Evolutionary conservation across 768 basidiomycete genomes (phyloP).

Genomic region (Amanita molliuscula): DNA sequence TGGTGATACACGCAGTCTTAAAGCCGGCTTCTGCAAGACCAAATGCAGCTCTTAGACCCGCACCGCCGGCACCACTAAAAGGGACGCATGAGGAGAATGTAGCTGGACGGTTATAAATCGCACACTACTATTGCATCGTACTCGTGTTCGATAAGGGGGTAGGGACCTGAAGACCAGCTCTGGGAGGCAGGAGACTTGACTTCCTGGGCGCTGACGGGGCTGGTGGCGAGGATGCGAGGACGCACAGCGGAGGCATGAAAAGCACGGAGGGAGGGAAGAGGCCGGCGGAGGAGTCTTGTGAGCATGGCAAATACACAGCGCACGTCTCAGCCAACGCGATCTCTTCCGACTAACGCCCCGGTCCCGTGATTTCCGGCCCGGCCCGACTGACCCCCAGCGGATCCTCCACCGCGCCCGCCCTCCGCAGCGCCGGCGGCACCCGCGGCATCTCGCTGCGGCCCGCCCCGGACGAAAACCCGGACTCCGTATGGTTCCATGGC

Average conservation of each 20-base stretch:
- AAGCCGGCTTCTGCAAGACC: slow-evolving; percentile 97
- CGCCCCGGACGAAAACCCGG: slow-evolving; percentile 31
- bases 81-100: slow-evolving; percentile 4
- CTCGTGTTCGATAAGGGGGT: slow-evolving; percentile 96
- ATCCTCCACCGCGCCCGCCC: slow-evolving; percentile 15
- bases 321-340: neutral
- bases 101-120: slow-evolving; percentile 24
- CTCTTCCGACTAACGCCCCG: neutral
- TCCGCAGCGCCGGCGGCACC: slow-evolving; percentile 38
- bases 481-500: slow-evolving; percentile 51
- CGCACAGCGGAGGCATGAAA: slow-evolving; percentile 59
- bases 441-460: slow-evolving; percentile 37
- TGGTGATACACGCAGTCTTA: slow-evolving; percentile 98
- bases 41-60: slow-evolving; percentile 95
- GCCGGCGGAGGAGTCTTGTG: slow-evolving; percentile 43
- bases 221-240: slow-evolving; percentile 55
- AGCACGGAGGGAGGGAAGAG: slow-evolving; percentile 42
- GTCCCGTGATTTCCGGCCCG: slow-evolving; percentile 6
- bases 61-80: slow-evolving; percentile 88
- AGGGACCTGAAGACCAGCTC: slow-evolving; percentile 80
- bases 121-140: slow-evolving; percentile 98
- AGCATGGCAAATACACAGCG: slow-evolving; percentile 16
- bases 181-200: slow-evolving; percentile 40
- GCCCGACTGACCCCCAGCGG: slow-evolving; percentile 10
- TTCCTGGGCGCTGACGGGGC: slow-evolving; percentile 72